phyloP scores from a whole-genome alignment of 1,284 basidiomycete genomes.

The Fomes fomentarius region DNA sequence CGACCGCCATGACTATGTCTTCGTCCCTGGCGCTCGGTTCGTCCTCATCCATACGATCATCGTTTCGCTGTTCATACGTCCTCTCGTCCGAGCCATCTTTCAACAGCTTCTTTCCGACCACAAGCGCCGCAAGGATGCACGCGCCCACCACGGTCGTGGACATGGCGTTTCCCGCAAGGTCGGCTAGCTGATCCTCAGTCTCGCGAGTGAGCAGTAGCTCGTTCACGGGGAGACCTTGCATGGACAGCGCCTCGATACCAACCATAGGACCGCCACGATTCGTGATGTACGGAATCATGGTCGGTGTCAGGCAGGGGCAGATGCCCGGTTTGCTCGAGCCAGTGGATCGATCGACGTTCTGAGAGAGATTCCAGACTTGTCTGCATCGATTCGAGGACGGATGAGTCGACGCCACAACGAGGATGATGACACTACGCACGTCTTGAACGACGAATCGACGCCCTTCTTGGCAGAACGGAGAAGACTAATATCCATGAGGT shows the following conservation, averaged over 20 bases:
- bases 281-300: slow-evolving; percentile 96
- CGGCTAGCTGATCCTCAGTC: slow-evolving; percentile 91
- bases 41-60: slow-evolving; percentile 41
- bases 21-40: slow-evolving; percentile 31
- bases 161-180: slow-evolving; percentile 97
- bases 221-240: slow-evolving; percentile 93
- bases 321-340: slow-evolving; percentile 83
- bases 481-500: slow-evolving; percentile 90
- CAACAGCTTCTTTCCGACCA: slow-evolving; percentile 66
- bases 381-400: slow-evolving; percentile 40
- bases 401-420: background rate
- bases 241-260: slow-evolving; percentile 88
- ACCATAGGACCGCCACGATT: slow-evolving; percentile 97
- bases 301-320: slow-evolving; percentile 90
- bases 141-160: slow-evolving; percentile 94
- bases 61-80: slow-evolving; percentile 63
- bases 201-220: slow-evolving; percentile 92
- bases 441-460: slow-evolving; percentile 86
- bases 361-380: slow-evolving; percentile 95
- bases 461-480: slow-evolving; percentile 83
- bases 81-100: slow-evolving; percentile 63
- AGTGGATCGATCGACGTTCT: slow-evolving; percentile 92
- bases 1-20: slow-evolving; percentile 26
- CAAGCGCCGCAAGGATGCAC: slow-evolving; percentile 84
- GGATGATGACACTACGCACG: slow-evolving; percentile 48